Percentiles rank a stretch among this genome's conserved stretches.
Conservation (phyloP, 345 rosid genomes). For the Moricandia arvensis region DNA sequence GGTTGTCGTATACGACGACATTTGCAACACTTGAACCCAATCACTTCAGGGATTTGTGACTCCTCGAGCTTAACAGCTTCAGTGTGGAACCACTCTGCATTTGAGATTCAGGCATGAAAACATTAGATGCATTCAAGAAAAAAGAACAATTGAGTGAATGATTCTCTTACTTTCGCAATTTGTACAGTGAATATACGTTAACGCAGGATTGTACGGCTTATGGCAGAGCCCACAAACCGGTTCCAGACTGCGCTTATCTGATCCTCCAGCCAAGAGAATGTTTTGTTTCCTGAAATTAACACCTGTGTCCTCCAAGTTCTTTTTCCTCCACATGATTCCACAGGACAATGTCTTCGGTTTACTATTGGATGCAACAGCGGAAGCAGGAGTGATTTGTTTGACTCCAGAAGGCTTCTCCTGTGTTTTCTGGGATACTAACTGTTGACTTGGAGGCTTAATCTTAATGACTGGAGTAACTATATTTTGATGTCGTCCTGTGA, state of each 20-base stretch:
- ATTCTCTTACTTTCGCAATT: conserved; percentile 63
- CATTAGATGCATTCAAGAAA: neutral
- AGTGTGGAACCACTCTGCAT: conserved; percentile 89
- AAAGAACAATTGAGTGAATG: conserved; percentile 5
- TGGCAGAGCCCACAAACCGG: conserved; percentile 68
- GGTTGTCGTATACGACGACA: conserved; percentile 86
- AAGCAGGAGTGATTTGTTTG: conserved; percentile 45
- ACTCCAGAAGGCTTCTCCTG: conserved; percentile 40
- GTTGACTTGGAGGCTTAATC: conserved; percentile 48
- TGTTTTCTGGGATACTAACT: conserved; percentile 38
- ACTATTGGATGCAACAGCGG: conserved; percentile 43
- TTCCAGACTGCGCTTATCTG: conserved; percentile 29
- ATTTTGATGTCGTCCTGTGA: conserved; percentile 42
- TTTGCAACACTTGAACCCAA: conserved; percentile 94
- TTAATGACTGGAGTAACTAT: conserved; percentile 39
- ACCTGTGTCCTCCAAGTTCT: conserved; percentile 62
- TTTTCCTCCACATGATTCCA: conserved; percentile 91
- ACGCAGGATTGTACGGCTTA: conserved; percentile 53
- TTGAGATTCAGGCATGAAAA: conserved; percentile 2
- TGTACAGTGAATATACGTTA: conserved; percentile 80
- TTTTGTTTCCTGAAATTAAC: conserved; percentile 59
- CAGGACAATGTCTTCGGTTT: conserved; percentile 52
- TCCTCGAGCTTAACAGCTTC: conserved; percentile 79
- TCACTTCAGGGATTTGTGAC: conserved; percentile 61
- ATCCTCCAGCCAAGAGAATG: conserved; percentile 48